phyloP scores from a whole-genome alignment of 2,329 filamentous ascomycete species.

The Aspergillus jensenii region DNA sequence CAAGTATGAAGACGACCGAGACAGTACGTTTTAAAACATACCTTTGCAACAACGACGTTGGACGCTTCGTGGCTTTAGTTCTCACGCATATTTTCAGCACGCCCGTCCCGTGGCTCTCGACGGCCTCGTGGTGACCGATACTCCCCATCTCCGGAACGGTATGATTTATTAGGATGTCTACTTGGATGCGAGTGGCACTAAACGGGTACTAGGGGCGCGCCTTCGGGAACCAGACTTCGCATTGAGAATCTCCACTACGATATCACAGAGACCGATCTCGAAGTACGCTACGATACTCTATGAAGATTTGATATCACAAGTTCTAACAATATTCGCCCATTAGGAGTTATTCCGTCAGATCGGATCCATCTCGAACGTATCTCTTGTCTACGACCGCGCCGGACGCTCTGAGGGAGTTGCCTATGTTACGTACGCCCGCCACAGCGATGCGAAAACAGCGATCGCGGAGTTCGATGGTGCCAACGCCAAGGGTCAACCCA shows the following conservation, averaged over 20 bases:
- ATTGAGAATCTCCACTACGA: slow-evolving; percentile 94
- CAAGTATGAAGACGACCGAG: slow-evolving; percentile 74
- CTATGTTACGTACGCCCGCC: slow-evolving; percentile 74
- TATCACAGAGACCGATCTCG: slow-evolving; percentile 77
- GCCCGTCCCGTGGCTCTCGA: slow-evolving; percentile 46
- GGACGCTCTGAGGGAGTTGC: slow-evolving; percentile 84
- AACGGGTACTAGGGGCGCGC: slow-evolving; percentile 45
- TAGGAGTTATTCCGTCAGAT: slow-evolving; percentile 81
- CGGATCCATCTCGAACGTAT: slow-evolving; percentile 67
- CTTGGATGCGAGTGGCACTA: background rate
- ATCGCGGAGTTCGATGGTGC: slow-evolving; percentile 82
- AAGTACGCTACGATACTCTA: slow-evolving; percentile 52
- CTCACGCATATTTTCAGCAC: slow-evolving; percentile 31
- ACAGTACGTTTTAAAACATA: slow-evolving; percentile 35
- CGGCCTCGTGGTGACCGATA: slow-evolving; percentile 36
- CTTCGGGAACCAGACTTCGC: slow-evolving; percentile 67
- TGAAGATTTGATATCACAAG: background rate
- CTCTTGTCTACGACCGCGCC: slow-evolving; percentile 80
- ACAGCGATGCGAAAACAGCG: slow-evolving; percentile 70
- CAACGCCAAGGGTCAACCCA: slow-evolving; percentile 86
- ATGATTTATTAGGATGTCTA: background rate
- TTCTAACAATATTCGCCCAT: background rate
- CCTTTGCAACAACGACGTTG: slow-evolving; percentile 3
- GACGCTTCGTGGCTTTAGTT: slow-evolving; percentile 9
- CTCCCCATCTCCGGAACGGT: slow-evolving; percentile 30